Evolutionary conservation across 345 rosid species (phyloP), one percentile per base, ranked within the genome.

Genomic region (Bretschneidera sinensis): DNA sequence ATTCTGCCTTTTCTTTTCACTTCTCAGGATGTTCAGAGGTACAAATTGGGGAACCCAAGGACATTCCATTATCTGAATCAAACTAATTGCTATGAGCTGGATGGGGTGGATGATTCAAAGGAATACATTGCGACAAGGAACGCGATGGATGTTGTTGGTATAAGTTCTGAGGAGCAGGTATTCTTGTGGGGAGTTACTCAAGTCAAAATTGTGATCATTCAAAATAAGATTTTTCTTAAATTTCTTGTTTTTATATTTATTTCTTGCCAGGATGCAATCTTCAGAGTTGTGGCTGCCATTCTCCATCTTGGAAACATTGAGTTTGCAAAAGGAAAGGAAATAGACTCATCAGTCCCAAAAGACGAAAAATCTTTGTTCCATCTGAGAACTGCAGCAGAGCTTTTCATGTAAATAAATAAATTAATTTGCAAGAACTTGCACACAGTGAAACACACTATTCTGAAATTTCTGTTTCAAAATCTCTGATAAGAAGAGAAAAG

Each of bases 131-230:
- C 84, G 47, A 94, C 99, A 33, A 86, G 83, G 75, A 86, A 74
- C 74, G 99, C 99, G 16, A 90, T 94, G 99, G 99, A 94, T 67
- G 71, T 90, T 60, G 97, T 94, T 21, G 99, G 99, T 57, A 94
- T 94, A 55, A 78, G 81, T 79, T 58, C 86, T 45, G 82, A 82
- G 21, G 96, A 94, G 75, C 99, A 94, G 99, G 99, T 89, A 72
- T 34, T 11, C 51, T 17, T n/a, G 11, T 33, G 18, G 48, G 57
- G 66, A 52, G 57, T 55, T 31, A 35, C 75, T 74, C 34, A 62
- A 24, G 0, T 18, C 24, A 16, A 66, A 54, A 18, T 43, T 39
- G 57, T 55, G 21, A 24, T 62, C 59, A 28, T 58, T 65, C 25
- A 49, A 16, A 58, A 22, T 18, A 53, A 43, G 53, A 23, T 55